These are phyloP conservation scores for Crithidia mellificae DNA, from an alignment of 208 protist genomes.

Conservation along the genomic window DNA sequence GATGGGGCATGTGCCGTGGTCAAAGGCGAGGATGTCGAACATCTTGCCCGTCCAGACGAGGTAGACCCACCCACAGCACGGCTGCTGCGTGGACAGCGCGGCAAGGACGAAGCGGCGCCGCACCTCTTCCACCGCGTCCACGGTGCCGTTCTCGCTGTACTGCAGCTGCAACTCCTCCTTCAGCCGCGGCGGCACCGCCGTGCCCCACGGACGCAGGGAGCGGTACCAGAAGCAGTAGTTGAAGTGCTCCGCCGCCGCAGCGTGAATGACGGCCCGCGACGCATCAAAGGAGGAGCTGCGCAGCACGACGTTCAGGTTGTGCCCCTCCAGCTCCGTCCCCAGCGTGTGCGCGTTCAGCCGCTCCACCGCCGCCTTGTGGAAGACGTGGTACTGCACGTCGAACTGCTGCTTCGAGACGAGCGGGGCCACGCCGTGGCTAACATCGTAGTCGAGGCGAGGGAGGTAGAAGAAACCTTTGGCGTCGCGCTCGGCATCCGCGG, in stretches of 20 bases:
- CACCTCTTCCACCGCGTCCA: slow-evolving; percentile 70
- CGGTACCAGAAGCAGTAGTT: slow-evolving; percentile 93
- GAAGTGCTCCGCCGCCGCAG: slow-evolving; percentile 83
- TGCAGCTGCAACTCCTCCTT: slow-evolving; percentile 76
- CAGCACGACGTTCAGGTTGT: slow-evolving; percentile 81
- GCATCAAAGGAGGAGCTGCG: slow-evolving; percentile 83
- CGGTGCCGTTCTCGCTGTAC: slow-evolving; percentile 62
- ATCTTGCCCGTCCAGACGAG: slow-evolving; percentile 80
- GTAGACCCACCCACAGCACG: slow-evolving; percentile 78
- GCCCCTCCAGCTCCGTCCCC: slow-evolving; percentile 78
- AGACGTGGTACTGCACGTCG: slow-evolving; percentile 75
- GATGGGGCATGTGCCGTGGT: slow-evolving; percentile 79
- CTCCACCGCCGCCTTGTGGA: slow-evolving; percentile 80
- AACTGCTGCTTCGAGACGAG: slow-evolving; percentile 73
- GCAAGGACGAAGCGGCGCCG: slow-evolving; percentile 46
- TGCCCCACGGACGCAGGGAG: slow-evolving; percentile 84
- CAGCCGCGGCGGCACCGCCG: slow-evolving; percentile 54
- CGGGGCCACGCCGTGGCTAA: slow-evolving; percentile 53
- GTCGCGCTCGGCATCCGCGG: slow-evolving; percentile 46
- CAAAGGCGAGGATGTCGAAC: slow-evolving; percentile 81
- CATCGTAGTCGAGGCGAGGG: slow-evolving; percentile 72
- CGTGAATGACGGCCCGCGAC: slow-evolving; percentile 62
- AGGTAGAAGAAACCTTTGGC: slow-evolving; percentile 72
- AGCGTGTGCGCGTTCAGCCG: slow-evolving; percentile 77
- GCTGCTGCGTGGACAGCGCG: slow-evolving; percentile 68